A percentile compares a stretch with the other conserved stretches of the same genome.
phyloP scores from a whole-genome alignment of 805 yeast species.

The Hanseniaspora meyeri region DNA sequence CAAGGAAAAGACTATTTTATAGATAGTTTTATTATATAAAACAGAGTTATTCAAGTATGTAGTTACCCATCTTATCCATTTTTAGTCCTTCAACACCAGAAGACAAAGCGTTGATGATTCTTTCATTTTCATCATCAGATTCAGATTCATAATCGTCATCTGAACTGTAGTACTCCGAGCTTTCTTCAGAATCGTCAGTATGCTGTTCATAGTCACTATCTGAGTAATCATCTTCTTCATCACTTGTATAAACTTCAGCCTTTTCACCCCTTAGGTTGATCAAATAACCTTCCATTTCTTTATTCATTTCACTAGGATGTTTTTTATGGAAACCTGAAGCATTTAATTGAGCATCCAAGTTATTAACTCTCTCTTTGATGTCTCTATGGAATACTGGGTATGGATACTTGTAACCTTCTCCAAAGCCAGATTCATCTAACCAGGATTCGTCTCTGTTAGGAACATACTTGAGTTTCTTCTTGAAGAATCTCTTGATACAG shows the following conservation, averaged over 20 bases:
- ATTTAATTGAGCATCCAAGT: conserved; percentile 72
- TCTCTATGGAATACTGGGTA: conserved; percentile 75
- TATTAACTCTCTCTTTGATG: conserved; percentile 46
- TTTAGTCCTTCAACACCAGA: conserved; percentile 52
- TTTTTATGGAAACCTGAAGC: conserved; percentile 75
- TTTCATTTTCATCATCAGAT: conserved; percentile 39
- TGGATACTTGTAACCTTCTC: conserved; percentile 63
- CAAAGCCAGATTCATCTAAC: conserved; percentile 69
- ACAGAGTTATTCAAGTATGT: conserved; percentile 41
- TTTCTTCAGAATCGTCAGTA: conserved; percentile 20
- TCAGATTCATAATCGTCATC: conserved; percentile 25
- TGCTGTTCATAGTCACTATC: conserved; percentile 19
- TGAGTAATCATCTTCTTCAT: conserved; percentile 38
- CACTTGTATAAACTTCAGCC: conserved; percentile 31
- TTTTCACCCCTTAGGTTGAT: conserved; percentile 43
- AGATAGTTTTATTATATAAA: neutral
- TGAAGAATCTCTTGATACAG: conserved; percentile 75
- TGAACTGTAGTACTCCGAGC: conserved; percentile 25
- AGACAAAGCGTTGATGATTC: conserved; percentile 59
- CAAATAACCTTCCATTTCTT: conserved; percentile 66
- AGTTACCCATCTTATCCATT: conserved; percentile 75
- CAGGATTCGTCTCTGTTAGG: conserved; percentile 58
- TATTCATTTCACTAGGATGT: conserved; percentile 34
- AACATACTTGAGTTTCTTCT: conserved; percentile 57
- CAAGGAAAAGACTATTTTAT: neutral